Conservation (phyloP, 768 basidiomycete species). For the Calocybe indica region DNA sequence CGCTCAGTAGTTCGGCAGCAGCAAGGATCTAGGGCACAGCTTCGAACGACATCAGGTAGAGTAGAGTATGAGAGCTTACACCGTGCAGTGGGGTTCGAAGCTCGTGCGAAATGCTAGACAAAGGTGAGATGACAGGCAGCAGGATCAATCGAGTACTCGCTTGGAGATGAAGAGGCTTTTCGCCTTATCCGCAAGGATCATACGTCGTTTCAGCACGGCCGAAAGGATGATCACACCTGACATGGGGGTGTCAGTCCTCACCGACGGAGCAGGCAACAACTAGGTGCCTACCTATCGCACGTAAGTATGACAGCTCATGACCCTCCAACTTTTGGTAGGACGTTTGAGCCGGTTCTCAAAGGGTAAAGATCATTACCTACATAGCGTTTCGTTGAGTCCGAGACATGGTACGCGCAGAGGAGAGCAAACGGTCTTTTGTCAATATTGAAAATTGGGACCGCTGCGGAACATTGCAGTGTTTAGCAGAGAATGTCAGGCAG, state of each 20-base stretch:
- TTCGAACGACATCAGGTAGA: conserved; percentile 2
- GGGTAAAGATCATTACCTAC: conserved; percentile 32
- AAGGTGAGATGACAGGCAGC: neutral
- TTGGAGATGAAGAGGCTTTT: conserved; percentile 92
- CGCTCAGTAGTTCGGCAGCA: conserved; percentile 84
- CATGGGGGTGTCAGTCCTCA: conserved; percentile 3
- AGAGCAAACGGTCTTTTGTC: conserved; percentile 90
- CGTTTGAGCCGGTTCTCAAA: conserved; percentile 2
- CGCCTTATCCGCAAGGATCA: conserved; percentile 93
- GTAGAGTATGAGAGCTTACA: conserved; percentile 30
- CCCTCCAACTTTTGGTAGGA: conserved; percentile 62
- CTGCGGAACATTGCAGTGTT: conserved; percentile 28
- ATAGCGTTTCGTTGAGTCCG: conserved; percentile 74
- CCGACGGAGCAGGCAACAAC: neutral
- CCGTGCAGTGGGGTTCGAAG: conserved; percentile 90
- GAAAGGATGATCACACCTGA: conserved; percentile 87
- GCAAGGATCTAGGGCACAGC: conserved; percentile 61
- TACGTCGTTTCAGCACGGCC: conserved; percentile 85
- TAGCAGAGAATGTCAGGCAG: neutral
- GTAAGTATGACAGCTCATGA: conserved; percentile 84
- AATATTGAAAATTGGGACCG: conserved; percentile 89
- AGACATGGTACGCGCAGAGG: conserved; percentile 86
- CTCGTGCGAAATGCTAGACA: conserved; percentile 78
- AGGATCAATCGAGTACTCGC: conserved; percentile 30
- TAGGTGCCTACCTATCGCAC: conserved; percentile 65